These are phyloP conservation scores for Albatrellus sp. DNA, from an alignment of 1,284 basidiomycete genomes.

Conservation along the genomic window DNA sequence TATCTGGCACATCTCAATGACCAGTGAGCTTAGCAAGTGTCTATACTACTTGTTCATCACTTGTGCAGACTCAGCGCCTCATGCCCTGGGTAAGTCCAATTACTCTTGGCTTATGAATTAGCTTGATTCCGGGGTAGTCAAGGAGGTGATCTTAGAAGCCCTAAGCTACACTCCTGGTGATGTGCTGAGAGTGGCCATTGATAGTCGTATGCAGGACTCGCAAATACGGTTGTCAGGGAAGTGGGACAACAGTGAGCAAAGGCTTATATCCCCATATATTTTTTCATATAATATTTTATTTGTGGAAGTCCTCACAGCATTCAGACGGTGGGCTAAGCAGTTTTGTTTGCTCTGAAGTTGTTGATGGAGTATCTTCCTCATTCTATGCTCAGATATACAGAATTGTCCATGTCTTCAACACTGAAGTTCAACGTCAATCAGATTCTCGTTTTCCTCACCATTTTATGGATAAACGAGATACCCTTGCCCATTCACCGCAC, in stretches of 20 bases:
- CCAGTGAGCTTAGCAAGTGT: conserved; percentile 1
- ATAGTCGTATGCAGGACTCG: conserved; percentile 6
- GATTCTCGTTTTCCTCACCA: conserved; percentile 19
- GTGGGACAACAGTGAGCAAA: conserved; percentile 14
- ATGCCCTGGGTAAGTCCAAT: background rate
- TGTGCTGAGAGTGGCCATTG: conserved; percentile 7
- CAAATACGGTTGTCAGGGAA: conserved; percentile 8
- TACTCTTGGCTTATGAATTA: background rate
- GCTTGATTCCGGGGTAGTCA: conserved; percentile 19
- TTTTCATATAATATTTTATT: background rate
- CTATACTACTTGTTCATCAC: conserved; percentile 12
- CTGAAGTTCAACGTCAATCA: background rate
- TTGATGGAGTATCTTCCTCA: background rate
- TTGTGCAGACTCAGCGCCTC: background rate
- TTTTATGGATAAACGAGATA: conserved; percentile 21
- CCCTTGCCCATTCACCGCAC: conserved; percentile 12
- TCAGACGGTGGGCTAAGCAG: too few species aligned
- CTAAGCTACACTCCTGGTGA: conserved; percentile 13
- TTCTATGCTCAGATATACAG: background rate
- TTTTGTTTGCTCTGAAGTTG: too few species aligned
- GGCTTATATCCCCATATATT: background rate
- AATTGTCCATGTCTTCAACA: too few species aligned
- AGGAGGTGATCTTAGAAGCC: conserved; percentile 27
- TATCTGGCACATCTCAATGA: conserved; percentile 2
- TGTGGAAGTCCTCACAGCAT: too few species aligned